Base-by-base conservation (phyloP, 371 early-diverging fungal genomes). In the Mucor sp. region DNA sequence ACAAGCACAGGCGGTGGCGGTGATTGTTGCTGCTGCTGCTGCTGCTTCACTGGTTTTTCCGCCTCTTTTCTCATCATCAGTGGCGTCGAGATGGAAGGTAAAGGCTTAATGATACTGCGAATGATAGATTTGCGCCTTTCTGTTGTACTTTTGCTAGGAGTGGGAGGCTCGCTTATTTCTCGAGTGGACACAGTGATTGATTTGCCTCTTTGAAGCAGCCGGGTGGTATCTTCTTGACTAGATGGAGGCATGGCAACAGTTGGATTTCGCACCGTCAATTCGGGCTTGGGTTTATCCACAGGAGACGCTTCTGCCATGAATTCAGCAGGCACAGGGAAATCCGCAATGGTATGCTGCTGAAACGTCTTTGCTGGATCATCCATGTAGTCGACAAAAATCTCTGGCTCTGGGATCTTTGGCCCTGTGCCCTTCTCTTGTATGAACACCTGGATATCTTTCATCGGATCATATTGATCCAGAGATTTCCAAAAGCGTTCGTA, bases 341-440 rank as follows among this genome's bases (percentile, higher is more conserved):
- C 44, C n/a, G 72, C 77, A 28, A 77, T 32, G 41, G 74, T 68
- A 64, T 76, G 65, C 43, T 74, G 63, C 66, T 81, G 75, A 63
- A 84, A 41, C 30, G 85, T 67, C 66, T 84, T 77, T 61, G 75
- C 23, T 63, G 82, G 65, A 68, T 86, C 77, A 68, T 80, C 79
- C 35, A 72, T 61, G 27, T 80, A 83, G 48, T 77, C 68, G 3
- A 80, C 81, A 67, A 77, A 83, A 1, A 77, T 59, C 30, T 80
- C 79, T 1, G 78, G 74, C 50, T 74, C 84, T 65, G 83, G 83
- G 55, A 83, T 83, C 68, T 77, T 69, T 9, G 90, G 87, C 0
- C 97, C 97, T 0, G 97, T 96, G 4, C 90, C 88, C 68, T 83
- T 85, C 28, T 79, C 80, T 17, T 88, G 81, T 32, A 96, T 83